Evolutionary conservation across 1,284 basidiomycete species (phyloP).

Genomic region (Fomitopsis palustris): DNA sequence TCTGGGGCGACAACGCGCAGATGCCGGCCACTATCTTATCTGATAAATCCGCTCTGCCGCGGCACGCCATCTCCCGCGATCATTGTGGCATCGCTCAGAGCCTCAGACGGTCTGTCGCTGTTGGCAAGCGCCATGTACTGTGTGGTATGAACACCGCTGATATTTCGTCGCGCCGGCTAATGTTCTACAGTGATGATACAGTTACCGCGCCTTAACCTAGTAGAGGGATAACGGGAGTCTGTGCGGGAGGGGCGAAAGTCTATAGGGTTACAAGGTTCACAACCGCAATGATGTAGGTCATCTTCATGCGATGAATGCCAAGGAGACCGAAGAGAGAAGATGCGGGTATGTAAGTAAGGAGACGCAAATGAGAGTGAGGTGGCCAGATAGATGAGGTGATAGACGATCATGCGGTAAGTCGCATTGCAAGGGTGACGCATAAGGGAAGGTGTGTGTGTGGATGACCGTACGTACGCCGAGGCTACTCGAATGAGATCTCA

Average conservation of each 20-base stretch:
- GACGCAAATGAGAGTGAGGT: not conserved
- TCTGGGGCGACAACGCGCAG: not conserved
- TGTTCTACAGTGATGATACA: not conserved
- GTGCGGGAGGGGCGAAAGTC: not conserved
- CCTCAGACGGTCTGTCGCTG: too few species aligned
- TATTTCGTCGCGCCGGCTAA: not conserved
- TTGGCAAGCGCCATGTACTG: too few species aligned
- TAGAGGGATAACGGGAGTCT: not conserved
- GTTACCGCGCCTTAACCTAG: not conserved
- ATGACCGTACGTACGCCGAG: too few species aligned
- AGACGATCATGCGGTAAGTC: not conserved
- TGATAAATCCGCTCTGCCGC: not conserved
- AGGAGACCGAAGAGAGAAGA: not conserved
- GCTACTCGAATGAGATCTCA: conserved; percentile 3
- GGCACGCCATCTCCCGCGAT: not conserved
- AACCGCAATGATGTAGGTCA: not conserved
- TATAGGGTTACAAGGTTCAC: not conserved
- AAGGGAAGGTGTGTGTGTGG: not conserved
- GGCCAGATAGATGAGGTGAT: not conserved
- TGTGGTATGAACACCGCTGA: not conserved
- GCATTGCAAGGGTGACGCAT: not conserved
- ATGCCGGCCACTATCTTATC: conserved; percentile 3
- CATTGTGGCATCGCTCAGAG: too few species aligned
- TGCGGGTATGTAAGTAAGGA: not conserved
- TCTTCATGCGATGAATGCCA: not conserved